Evolutionary conservation across 345 rosid genomes (phyloP), one percentile per base, ranked within the genome.

Genomic region (Brassica rapa): DNA sequence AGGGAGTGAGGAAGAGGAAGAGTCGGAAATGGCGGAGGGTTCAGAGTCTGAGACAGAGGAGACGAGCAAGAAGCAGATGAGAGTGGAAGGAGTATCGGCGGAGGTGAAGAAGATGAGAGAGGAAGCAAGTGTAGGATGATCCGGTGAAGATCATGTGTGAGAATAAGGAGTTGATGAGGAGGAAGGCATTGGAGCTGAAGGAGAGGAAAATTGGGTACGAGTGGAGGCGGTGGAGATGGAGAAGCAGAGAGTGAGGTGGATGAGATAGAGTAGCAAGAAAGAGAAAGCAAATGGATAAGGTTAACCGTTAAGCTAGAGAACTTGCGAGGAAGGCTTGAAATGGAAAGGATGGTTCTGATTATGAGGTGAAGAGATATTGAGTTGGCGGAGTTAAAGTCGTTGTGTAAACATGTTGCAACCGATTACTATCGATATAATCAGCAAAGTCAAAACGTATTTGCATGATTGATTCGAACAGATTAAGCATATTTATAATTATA

Each of bases 211-310:
- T 93, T 35, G 86, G 79, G 77, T 89, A 87, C 74, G 88, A 84
- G 62, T 74, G 73, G 84, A 93, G 77, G 93, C 89, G 1, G 85
- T 80, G 21, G 91, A 90, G 83, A 87, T 95, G 4, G 99, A 95
- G 87, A 95, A 89, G 86, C 98, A 91, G 78, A 86, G 94, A 83
- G 68, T 6, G 43, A 95, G 93, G 77, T 95, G 99, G 98, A 79
- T 93, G 75, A 93, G 86, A 72, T 95, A 93, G 66, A 84, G 93
- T 66, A 78, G 91, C 68, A 91, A 89, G 86, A 32, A 95, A 95
- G 66, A 98, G 89, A 79, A 87, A 96, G 81, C 19, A 98, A 95
- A 24, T 35, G 97, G 99, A 95, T 83, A 91, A 82, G 23, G 85
- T 88, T 23, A 93, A 87, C 85, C 85, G 85, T 88, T 23, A 93